phyloP scores from a whole-genome alignment of 2,329 filamentous ascomycete genomes.

The Paracamarosporium sp. region DNA sequence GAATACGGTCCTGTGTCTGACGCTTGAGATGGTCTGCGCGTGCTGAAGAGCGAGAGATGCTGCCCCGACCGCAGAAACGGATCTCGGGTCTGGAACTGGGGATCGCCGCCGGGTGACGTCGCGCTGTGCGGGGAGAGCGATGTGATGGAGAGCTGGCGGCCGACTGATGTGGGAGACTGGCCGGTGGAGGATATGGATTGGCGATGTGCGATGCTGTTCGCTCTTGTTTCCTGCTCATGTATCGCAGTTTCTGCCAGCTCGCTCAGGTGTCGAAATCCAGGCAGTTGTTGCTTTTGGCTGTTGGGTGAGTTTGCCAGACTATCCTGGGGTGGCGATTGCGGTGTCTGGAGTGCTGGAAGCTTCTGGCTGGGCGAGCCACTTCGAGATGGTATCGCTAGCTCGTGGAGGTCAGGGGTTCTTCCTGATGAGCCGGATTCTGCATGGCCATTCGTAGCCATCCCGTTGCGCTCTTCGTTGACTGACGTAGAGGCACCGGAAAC shows the following conservation, averaged over 20 bases:
- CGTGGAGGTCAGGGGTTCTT: conserved; percentile 36
- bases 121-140: conserved; percentile 41
- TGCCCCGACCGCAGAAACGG: conserved; percentile 39
- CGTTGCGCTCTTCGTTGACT: conserved; percentile 23
- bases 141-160: conserved; percentile 41
- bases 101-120: conserved; percentile 39
- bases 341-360: conserved; percentile 45
- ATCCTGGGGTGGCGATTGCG: conserved; percentile 37
- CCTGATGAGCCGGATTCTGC: conserved; percentile 29
- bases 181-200: conserved; percentile 45
- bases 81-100: conserved; percentile 35
- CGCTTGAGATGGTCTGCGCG: conserved; percentile 44
- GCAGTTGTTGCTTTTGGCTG: conserved; percentile 33
- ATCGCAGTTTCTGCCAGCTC: conserved; percentile 43
- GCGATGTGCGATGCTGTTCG: conserved; percentile 39
- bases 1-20: conserved; percentile 43
- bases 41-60: conserved; percentile 34
- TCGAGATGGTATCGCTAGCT: conserved; percentile 41
- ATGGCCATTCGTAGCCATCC: conserved; percentile 25
- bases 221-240: conserved; percentile 35
- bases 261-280: conserved; percentile 41
- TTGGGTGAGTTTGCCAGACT: conserved; percentile 35
- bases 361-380: conserved; percentile 34
- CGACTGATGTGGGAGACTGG: conserved; percentile 43
- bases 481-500: conserved; percentile 18